These are phyloP conservation scores for Marasmius tenuissimus DNA, from an alignment of 1,284 basidiomycete genomes.

Conservation along the genomic window DNA sequence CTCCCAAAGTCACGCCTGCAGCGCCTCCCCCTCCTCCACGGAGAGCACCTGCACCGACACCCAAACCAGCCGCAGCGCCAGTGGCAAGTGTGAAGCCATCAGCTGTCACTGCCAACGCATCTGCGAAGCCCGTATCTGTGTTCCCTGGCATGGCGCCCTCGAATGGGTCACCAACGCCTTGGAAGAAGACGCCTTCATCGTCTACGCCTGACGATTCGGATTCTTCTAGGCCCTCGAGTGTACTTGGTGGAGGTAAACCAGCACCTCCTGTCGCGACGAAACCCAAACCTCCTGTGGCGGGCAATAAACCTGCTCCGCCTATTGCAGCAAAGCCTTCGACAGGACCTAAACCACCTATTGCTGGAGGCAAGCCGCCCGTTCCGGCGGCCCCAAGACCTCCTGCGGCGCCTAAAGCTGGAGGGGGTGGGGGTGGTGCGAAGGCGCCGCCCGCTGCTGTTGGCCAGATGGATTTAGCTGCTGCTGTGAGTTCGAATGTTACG, in stretches of 20 bases:
- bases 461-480: slow-evolving; percentile 82
- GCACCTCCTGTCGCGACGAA: slow-evolving; percentile 51
- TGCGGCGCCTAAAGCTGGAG: slow-evolving; percentile 43
- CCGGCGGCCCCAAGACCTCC: slow-evolving; percentile 56
- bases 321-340: slow-evolving; percentile 54
- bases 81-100: slow-evolving; percentile 36
- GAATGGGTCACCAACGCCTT: slow-evolving; percentile 70
- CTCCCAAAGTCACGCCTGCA: slow-evolving; percentile 57
- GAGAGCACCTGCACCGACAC: slow-evolving; percentile 34
- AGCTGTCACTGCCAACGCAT: slow-evolving; percentile 51
- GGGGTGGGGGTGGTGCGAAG: slow-evolving; percentile 40
- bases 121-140: slow-evolving; percentile 69
- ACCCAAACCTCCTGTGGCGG: slow-evolving; percentile 36
- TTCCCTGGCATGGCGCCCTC: slow-evolving; percentile 68
- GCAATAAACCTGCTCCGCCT: slow-evolving; percentile 42
- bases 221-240: slow-evolving; percentile 55
- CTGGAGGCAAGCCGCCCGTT: slow-evolving; percentile 55
- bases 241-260: slow-evolving; percentile 40
- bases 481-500: slow-evolving; percentile 44
- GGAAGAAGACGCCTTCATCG: slow-evolving; percentile 58
- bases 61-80: slow-evolving; percentile 23
- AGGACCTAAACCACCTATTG: slow-evolving; percentile 25
- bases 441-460: slow-evolving; percentile 45
- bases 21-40: slow-evolving; percentile 73
- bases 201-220: slow-evolving; percentile 40